Conservation (phyloP, 768 basidiomycete species). For the Macrolepiota dolichaula region DNA sequence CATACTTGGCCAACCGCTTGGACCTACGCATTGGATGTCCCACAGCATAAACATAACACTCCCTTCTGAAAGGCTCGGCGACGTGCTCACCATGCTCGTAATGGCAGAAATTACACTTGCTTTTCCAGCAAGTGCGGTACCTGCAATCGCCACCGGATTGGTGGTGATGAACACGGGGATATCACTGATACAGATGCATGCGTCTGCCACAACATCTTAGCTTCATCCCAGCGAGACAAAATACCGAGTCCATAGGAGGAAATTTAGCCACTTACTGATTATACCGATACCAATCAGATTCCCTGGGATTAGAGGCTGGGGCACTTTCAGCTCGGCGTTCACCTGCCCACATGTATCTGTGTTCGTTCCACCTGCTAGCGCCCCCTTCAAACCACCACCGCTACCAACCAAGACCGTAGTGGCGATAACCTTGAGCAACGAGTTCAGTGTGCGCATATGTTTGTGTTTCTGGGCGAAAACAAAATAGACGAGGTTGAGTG, state of each 20-base stretch:
- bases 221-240: not conserved
- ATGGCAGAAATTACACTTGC: constrained; percentile 25
- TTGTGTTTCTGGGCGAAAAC: not conserved
- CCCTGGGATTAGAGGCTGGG: constrained; percentile 20
- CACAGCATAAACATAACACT: not conserved
- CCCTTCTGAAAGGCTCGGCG: not conserved
- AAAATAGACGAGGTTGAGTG: not conserved
- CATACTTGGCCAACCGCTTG: constrained; percentile 22
- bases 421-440: not conserved
- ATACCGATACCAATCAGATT: constrained; percentile 25
- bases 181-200: constrained; percentile 41
- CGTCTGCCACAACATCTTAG: constrained; percentile 21
- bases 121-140: constrained; percentile 27
- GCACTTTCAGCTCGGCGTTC: constrained; percentile 24
- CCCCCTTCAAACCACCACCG: not conserved
- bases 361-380: not conserved
- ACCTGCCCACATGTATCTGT: constrained; percentile 39
- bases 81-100: constrained; percentile 30
- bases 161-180: constrained; percentile 31
- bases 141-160: constrained; percentile 26
- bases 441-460: not conserved
- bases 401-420: not conserved
- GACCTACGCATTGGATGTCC: not conserved
- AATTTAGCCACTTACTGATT: constrained; percentile 20
- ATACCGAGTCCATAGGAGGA: not conserved